Evolutionary conservation across 169 alveolate genomes (phyloP).

Genomic region (Eimeria praecox): DNA sequence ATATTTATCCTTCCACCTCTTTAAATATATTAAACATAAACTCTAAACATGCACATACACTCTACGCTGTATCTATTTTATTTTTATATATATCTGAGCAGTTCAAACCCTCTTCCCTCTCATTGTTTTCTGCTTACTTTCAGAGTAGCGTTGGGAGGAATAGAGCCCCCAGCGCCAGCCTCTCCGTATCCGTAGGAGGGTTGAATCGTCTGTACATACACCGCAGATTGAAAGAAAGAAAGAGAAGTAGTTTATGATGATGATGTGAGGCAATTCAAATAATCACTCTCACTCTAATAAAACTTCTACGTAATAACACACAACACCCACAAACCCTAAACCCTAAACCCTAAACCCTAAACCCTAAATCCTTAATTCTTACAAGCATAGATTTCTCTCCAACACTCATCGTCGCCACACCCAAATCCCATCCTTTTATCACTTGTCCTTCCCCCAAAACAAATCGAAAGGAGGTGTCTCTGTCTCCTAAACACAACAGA

Average conservation of each 20-base stretch:
- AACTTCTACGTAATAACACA: too few species aligned
- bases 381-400: conserved; percentile 89
- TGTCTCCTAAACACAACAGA: conserved; percentile 79
- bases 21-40: too few species aligned
- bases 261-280: too few species aligned
- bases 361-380: conserved; percentile 89
- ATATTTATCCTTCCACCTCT: too few species aligned
- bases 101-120: too few species aligned
- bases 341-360: conserved; percentile 90
- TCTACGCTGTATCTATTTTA: too few species aligned
- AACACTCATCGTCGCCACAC: conserved; percentile 55
- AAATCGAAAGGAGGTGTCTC: conserved; percentile 89
- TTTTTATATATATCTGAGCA: too few species aligned
- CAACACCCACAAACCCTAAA: conserved; percentile 86
- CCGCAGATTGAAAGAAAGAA: neutral
- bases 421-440: conserved; percentile 67
- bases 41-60: too few species aligned
- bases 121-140: too few species aligned
- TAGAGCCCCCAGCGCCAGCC: conserved; percentile 89
- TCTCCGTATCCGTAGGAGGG: conserved; percentile 91
- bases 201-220: conserved; percentile 29
- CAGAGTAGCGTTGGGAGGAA: conserved; percentile 90
- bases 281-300: too few species aligned
- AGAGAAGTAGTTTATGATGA: too few species aligned
- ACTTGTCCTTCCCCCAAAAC: conserved; percentile 88